Base-by-base conservation (phyloP, 257 asterid genomes). In the Thymus quinquecostatus region DNA sequence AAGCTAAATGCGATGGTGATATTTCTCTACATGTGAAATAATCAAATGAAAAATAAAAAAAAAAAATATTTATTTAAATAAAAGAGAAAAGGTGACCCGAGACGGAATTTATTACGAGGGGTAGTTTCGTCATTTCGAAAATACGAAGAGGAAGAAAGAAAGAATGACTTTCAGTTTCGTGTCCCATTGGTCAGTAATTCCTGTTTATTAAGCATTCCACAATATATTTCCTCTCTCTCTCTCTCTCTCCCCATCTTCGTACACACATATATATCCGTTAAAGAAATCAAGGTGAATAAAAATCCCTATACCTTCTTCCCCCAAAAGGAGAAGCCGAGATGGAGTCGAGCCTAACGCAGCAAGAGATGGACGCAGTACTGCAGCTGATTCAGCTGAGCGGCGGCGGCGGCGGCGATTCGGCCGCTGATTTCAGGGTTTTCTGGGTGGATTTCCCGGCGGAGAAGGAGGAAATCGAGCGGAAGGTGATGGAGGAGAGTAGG, bases 341-440 rank as follows among this genome's bases (percentile, higher is more conserved):
- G 85, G 84, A 78, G 57, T 80, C 79, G 68, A 74, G 77, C 53
- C 86, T 88, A 12, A 74, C 90, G 2, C 78, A 83, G 47, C 74
- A 60, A 40, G 96, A 89, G 80, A 77, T 89, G 75, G 87, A 86
- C 78, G 96, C 92, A 29, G 93, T 86, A 38, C 29, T 80, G 72
- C 96, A 83, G 83, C 77, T 86, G 4, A 86, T 86, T 63, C 88
- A 85, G 67, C 89, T 89, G 34, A 79, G 91, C 72, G 81, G 89
- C 76, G 82, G 88, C 76, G 71, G 91, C 72, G 81, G 89, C 76
- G 82, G 88, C 76, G 71, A 77, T 60, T 80, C 80, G 1, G 67
- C 60, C 27, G 55, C 28, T 41, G 77, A 80, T 58, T 73, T 60
- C 53, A 58, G 47, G 5, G 29, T 71, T 8, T 57, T 74, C 2